These are phyloP conservation scores for Microsporum ferrugineum DNA, from an alignment of 2,329 filamentous ascomycete genomes.

Conservation along the genomic window DNA sequence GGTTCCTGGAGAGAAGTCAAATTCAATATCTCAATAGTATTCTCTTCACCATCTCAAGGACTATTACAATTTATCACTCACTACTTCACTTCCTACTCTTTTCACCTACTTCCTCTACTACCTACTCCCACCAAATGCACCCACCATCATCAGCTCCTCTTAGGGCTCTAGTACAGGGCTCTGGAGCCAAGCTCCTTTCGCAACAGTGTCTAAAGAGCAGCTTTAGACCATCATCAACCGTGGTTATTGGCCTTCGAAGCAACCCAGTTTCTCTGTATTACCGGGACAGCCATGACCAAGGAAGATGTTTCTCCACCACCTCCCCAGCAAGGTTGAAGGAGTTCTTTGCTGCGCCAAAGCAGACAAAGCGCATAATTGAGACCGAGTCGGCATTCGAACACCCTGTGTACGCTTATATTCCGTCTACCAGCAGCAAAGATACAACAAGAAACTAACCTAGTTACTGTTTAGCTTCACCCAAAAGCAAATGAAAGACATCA, in stretches of 20 bases:
- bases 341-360: conserved; percentile 49
- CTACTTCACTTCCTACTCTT: neutral
- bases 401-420: conserved; percentile 37
- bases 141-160: conserved; percentile 7
- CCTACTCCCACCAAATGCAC: neutral
- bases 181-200: conserved; percentile 9
- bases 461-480: conserved; percentile 48
- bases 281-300: neutral
- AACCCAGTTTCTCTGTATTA: neutral
- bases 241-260: conserved; percentile 7
- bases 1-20: neutral
- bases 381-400: conserved; percentile 59
- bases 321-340: conserved; percentile 29
- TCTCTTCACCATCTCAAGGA: neutral
- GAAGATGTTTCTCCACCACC: conserved; percentile 30
- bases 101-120: neutral
- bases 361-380: conserved; percentile 50
- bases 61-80: neutral
- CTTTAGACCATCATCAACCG: conserved; percentile 3
- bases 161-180: conserved; percentile 8
- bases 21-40: neutral
- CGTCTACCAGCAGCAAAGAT: conserved; percentile 14
- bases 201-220: conserved; percentile 10
- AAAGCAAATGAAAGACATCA: conserved; percentile 63
- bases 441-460: neutral